Evolutionary conservation across 108 stramenopile species (phyloP).

Genomic region (Skeletonema marinoi): DNA sequence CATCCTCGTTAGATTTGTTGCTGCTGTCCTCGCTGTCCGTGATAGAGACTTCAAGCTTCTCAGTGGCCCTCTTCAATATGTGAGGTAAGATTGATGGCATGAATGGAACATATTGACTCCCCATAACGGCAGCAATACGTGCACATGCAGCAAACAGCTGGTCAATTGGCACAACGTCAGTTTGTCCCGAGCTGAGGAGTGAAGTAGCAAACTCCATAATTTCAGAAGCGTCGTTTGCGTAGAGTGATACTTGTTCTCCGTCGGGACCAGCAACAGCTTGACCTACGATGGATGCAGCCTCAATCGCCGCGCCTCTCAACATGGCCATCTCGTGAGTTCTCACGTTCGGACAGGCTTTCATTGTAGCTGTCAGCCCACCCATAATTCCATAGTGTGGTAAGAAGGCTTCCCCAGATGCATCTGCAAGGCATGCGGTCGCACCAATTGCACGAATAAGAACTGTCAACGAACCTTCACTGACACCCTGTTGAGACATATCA

Average conservation of each 20-base stretch:
- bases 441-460: conserved; percentile 69
- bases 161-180: conserved; percentile 57
- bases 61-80: conserved; percentile 57
- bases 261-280: conserved; percentile 56
- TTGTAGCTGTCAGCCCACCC: conserved; percentile 56
- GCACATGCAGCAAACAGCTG: conserved; percentile 78
- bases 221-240: conserved; percentile 56
- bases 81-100: conserved; percentile 66
- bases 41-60: conserved; percentile 62
- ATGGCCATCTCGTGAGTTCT: conserved; percentile 30
- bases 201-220: conserved; percentile 62
- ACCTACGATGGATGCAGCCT: conserved; percentile 78
- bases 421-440: conserved; percentile 71
- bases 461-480: conserved; percentile 45
- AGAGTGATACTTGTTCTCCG: conserved; percentile 47
- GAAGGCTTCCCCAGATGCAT: conserved; percentile 67
- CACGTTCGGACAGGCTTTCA: background rate
- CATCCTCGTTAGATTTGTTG: conserved; percentile 31
- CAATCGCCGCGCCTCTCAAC: conserved; percentile 69
- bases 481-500: conserved; percentile 27
- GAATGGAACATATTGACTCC: conserved; percentile 63
- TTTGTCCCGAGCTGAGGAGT: conserved; percentile 28
- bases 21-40: conserved; percentile 26
- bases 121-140: conserved; percentile 79
- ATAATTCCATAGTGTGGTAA: conserved; percentile 64